phyloP scores from a whole-genome alignment of 768 basidiomycete genomes.

The Russula sp. region DNA sequence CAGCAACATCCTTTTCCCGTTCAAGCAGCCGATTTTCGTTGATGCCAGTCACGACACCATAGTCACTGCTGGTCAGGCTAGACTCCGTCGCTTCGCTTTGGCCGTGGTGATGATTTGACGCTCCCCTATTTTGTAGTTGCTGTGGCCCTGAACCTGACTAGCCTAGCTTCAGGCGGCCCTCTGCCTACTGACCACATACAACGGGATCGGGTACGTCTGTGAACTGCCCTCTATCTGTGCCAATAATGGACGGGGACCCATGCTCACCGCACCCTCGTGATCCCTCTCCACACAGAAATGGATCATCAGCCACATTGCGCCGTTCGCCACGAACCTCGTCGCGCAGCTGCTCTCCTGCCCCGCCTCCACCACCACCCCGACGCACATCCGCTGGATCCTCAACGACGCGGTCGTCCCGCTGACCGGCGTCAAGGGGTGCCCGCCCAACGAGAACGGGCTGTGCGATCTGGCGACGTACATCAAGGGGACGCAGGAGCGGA shows the following conservation, averaged over 20 bases:
- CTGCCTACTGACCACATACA: constrained; percentile 36
- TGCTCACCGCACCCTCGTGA: not conserved
- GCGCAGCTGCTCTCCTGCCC: constrained; percentile 42
- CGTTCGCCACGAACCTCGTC: constrained; percentile 46
- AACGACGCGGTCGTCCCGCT: constrained; percentile 48
- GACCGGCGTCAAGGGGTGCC: constrained; percentile 40
- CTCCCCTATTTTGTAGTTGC: constrained; percentile 28
- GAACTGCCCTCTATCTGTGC: not conserved
- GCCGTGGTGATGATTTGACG: not conserved
- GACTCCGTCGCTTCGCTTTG: not conserved
- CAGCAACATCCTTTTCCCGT: constrained; percentile 33
- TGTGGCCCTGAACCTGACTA: constrained; percentile 43
- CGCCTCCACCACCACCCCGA: constrained; percentile 23
- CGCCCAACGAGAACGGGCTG: constrained; percentile 36
- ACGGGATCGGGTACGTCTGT: constrained; percentile 27
- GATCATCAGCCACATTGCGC: constrained; percentile 38
- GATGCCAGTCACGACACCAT: constrained; percentile 45
- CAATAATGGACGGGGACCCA: not conserved
- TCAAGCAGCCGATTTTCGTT: constrained; percentile 38
- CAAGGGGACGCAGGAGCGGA: constrained; percentile 33
- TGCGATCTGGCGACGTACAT: constrained; percentile 40
- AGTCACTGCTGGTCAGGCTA: constrained; percentile 33
- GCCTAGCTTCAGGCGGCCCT: constrained; percentile 38
- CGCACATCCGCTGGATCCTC: constrained; percentile 40
- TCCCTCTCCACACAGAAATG: constrained; percentile 24